Percentiles rank a stretch among this genome's conserved stretches.
phyloP scores from a whole-genome alignment of 805 yeast species.

The Candida nonsorbophila region DNA sequence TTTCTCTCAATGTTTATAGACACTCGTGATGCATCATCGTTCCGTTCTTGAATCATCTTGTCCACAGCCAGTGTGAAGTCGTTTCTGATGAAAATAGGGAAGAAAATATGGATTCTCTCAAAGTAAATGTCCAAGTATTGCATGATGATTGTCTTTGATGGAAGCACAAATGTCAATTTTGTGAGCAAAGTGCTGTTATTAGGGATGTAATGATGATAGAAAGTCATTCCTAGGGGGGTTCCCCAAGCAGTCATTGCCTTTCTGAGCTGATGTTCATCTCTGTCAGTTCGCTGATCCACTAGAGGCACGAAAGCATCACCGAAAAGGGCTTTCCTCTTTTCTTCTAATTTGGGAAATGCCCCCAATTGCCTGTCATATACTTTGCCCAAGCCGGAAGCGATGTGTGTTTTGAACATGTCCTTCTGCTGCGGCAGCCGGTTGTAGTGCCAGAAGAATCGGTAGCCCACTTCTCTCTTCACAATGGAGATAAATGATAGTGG shows the following conservation, averaged over 20 bases:
- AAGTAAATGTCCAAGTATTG: conserved; percentile 52
- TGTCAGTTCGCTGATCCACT: conserved; percentile 2
- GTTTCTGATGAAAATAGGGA: conserved; percentile 58
- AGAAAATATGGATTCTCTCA: conserved; percentile 49
- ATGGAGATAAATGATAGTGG: conserved; percentile 6
- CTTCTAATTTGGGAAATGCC: conserved; percentile 2
- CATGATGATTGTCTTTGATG: conserved; percentile 33
- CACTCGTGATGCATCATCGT: conserved; percentile 1
- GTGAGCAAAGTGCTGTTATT: conserved; percentile 3
- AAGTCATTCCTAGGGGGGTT: background rate
- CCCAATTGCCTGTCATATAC: no score
- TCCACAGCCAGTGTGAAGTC: conserved; percentile 36
- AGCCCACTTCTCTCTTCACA: conserved; percentile 6
- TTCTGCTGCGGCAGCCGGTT: conserved; percentile 2
- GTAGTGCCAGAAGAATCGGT: conserved; percentile 7
- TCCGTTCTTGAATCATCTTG: conserved; percentile 21
- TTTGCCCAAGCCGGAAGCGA: conserved; percentile 5
- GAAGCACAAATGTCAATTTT: conserved; percentile 5
- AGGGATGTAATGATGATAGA: conserved; percentile 4
- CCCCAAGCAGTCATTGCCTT: conserved; percentile 1
- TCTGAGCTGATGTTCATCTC: background rate
- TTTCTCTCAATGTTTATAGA: conserved; percentile 5
- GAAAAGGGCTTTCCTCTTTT: conserved; percentile 5
- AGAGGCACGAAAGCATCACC: conserved; percentile 6
- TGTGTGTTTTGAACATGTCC: background rate